phyloP scores from a whole-genome alignment of 129 eudicot genomes.

The Chrysanthemum makinoi region DNA sequence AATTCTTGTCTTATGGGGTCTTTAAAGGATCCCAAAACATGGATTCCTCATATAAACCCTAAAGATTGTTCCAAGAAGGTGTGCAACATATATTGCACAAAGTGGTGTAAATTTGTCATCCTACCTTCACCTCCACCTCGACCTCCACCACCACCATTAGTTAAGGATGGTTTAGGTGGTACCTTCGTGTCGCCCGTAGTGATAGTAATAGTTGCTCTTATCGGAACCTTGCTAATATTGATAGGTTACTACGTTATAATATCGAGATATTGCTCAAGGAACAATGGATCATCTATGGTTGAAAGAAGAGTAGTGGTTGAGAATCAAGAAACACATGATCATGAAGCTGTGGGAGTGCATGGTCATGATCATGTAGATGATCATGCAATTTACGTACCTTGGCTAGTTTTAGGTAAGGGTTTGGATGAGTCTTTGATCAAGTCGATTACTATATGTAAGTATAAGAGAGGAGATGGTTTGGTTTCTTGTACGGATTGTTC shows the following conservation, averaged over 20 bases:
- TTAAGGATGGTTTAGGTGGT: constrained; percentile 38
- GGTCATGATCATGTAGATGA: constrained; percentile 21
- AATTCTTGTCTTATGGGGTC: constrained; percentile 35
- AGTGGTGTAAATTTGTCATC: constrained; percentile 61
- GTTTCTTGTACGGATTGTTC: constrained; percentile 55
- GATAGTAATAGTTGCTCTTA: constrained; percentile 50
- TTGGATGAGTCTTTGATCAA: constrained; percentile 59
- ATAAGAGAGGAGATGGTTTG: constrained; percentile 53
- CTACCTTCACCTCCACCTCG: constrained; percentile 70
- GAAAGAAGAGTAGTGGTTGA: constrained; percentile 17
- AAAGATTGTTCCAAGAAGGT: constrained; percentile 63
- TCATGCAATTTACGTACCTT: constrained; percentile 41
- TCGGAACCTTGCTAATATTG: constrained; percentile 58
- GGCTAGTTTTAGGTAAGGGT: constrained; percentile 51
- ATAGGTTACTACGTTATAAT: constrained; percentile 57
- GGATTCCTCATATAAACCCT: constrained; percentile 57
- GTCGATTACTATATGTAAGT: constrained; percentile 50
- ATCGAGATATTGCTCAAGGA: constrained; percentile 49
- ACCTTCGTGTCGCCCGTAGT: constrained; percentile 59
- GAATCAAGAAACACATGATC: constrained; percentile 26
- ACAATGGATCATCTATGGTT: constrained; percentile 23
- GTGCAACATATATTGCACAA: constrained; percentile 62
- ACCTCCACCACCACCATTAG: constrained; percentile 24
- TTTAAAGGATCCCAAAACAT: constrained; percentile 49
- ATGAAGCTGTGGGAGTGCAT: constrained; percentile 30